Percentiles rank a stretch among this genome's conserved stretches.
Conservation (phyloP, 148 eudicot genomes). For the Amaranthus palmeri region DNA sequence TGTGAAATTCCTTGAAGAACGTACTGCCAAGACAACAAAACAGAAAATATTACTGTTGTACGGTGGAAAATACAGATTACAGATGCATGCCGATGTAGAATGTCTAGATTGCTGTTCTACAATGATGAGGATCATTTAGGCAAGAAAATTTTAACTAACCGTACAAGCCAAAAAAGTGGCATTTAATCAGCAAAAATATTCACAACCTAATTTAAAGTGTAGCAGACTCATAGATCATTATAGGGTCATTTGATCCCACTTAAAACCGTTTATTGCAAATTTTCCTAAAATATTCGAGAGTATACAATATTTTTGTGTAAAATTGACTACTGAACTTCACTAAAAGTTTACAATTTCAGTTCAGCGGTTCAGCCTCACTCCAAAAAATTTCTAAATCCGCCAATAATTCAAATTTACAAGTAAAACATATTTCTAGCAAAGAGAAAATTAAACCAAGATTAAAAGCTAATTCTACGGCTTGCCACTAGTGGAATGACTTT, state of each 20-base stretch:
- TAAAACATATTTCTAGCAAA: not conserved
- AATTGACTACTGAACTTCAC: too few relatives aligned
- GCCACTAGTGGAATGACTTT: not conserved
- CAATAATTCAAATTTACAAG: not conserved
- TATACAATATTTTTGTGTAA: too few relatives aligned
- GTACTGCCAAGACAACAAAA: slow-evolving; percentile 48
- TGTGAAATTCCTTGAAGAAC: slow-evolving; percentile 77
- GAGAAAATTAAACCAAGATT: not conserved
- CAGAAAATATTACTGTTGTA: not conserved
- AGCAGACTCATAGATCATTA: too few relatives aligned
- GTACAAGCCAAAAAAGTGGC: not conserved
- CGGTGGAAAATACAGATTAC: not conserved
- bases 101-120: not conserved
- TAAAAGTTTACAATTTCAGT: too few relatives aligned
- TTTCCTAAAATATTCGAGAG: too few relatives aligned
- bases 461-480: not conserved
- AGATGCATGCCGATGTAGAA: not conserved
- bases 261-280: too few relatives aligned
- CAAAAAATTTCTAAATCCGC: too few relatives aligned
- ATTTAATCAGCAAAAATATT: slow-evolving; percentile 1
- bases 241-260: too few relatives aligned
- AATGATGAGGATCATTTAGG: not conserved
- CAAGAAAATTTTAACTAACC: not conserved
- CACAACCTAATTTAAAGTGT: not conserved
- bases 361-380: too few relatives aligned